These are phyloP conservation scores for Dendrobium nobile DNA, from an alignment of 106 monocot species.

Conservation along the genomic window DNA sequence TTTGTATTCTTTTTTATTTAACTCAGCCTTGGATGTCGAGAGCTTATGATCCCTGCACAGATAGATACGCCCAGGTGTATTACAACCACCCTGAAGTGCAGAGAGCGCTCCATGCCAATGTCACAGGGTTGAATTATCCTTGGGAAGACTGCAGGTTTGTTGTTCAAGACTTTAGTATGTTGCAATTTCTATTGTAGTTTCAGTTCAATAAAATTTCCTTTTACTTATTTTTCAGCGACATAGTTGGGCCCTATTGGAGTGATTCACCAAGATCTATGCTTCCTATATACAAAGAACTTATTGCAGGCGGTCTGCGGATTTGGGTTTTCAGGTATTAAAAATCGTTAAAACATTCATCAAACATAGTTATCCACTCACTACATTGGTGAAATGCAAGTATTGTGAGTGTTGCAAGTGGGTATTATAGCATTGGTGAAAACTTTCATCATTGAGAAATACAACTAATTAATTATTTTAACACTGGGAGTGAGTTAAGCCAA, in stretches of 20 bases:
- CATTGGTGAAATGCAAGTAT: not conserved
- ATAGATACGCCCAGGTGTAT: slow-evolving; percentile 52
- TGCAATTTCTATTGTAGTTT: not conserved
- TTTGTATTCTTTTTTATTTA: not conserved
- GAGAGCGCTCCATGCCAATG: slow-evolving; percentile 78
- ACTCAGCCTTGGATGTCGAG: slow-evolving; percentile 87
- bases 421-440: slow-evolving; percentile 1
- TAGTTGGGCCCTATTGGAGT: slow-evolving; percentile 54
- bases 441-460: not conserved
- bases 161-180: not conserved
- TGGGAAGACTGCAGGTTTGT: slow-evolving; percentile 92
- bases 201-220: not conserved
- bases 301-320: slow-evolving; percentile 67
- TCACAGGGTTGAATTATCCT: slow-evolving; percentile 49
- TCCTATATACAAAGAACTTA: slow-evolving; percentile 86
- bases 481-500: not conserved
- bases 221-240: slow-evolving; percentile 35
- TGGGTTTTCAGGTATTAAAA: slow-evolving; percentile 82
- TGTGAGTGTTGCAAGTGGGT: not conserved
- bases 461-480: not conserved
- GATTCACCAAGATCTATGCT: slow-evolving; percentile 93
- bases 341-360: not conserved
- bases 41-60: slow-evolving; percentile 89
- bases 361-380: not conserved
- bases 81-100: slow-evolving; percentile 87